A percentile compares a stretch with the other conserved stretches of the same genome.
These are phyloP conservation scores for Apiotrichum akiyoshidainum DNA, from an alignment of 1,284 basidiomycete species.

Conservation along the genomic window DNA sequence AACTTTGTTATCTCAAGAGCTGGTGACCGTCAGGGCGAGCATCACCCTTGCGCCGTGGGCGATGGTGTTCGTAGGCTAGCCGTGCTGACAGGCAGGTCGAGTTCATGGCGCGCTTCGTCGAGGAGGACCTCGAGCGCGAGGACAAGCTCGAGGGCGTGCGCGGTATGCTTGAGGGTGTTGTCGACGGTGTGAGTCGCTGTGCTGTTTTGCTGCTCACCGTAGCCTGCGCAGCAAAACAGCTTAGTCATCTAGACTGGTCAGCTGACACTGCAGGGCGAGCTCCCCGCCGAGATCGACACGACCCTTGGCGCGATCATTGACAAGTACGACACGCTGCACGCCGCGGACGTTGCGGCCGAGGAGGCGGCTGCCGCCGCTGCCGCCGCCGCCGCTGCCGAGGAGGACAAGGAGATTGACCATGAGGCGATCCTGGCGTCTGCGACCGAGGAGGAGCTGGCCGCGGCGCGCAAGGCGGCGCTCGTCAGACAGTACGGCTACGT, in stretches of 20 bases:
- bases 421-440: conserved; percentile 33
- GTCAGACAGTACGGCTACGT: conserved; percentile 50
- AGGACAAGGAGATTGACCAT: conserved; percentile 15
- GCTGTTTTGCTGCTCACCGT: background rate
- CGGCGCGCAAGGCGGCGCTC: conserved; percentile 38
- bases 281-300: conserved; percentile 31
- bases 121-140: conserved; percentile 49
- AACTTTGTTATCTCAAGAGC: background rate
- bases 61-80: too few species aligned
- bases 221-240: too few species aligned
- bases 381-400: conserved; percentile 12
- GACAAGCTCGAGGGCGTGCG: conserved; percentile 50
- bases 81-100: conserved; percentile 34
- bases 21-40: too few species aligned
- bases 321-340: conserved; percentile 34
- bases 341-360: conserved; percentile 22
- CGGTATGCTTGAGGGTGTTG: conserved; percentile 48
- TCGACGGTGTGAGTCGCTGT: conserved; percentile 31
- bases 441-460: conserved; percentile 44
- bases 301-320: conserved; percentile 34
- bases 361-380: conserved; percentile 8
- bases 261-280: conserved; percentile 23
- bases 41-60: too few species aligned
- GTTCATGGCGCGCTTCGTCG: conserved; percentile 49
- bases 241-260: too few species aligned